Conservation (phyloP, 2,329 filamentous ascomycete genomes). For the Orbilia ellipsospora region DNA sequence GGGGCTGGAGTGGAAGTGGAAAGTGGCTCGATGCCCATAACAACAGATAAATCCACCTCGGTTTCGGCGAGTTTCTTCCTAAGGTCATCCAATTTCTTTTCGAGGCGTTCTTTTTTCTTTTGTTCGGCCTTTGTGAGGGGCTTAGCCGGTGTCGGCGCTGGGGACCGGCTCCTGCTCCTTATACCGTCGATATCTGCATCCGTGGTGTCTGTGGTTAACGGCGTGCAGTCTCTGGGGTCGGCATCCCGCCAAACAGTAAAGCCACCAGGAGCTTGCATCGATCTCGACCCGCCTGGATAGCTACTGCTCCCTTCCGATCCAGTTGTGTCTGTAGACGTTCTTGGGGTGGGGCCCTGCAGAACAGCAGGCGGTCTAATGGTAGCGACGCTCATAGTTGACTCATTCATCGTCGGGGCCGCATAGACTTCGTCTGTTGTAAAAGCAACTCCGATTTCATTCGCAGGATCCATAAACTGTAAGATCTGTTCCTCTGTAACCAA, state of each 20-base stretch:
- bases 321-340: constrained; percentile 34
- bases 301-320: constrained; percentile 10
- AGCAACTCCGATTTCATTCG: constrained; percentile 31
- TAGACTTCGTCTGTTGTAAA: constrained; percentile 51
- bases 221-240: constrained; percentile 35
- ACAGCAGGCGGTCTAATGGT: constrained; percentile 24
- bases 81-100: constrained; percentile 48
- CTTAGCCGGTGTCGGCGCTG: constrained; percentile 24
- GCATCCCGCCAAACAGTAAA: constrained; percentile 29
- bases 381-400: constrained; percentile 42
- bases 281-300: constrained; percentile 3
- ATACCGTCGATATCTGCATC: constrained; percentile 41
- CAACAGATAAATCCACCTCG: constrained; percentile 37
- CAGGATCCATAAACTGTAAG: constrained; percentile 11
- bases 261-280: constrained; percentile 1
- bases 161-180: constrained; percentile 42
- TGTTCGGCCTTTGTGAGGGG: constrained; percentile 50
- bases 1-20: constrained; percentile 25
- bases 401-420: constrained; percentile 28
- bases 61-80: constrained; percentile 46
- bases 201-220: constrained; percentile 38
- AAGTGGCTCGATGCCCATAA: constrained; percentile 26
- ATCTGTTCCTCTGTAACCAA: constrained; percentile 40
- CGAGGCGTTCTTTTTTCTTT: constrained; percentile 50
- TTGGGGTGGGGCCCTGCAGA: constrained; percentile 27